Percentiles rank a stretch among this genome's conserved stretches.
These are phyloP conservation scores for Truncatella angustata DNA, from an alignment of 2,329 filamentous ascomycete species.

Conservation along the genomic window DNA sequence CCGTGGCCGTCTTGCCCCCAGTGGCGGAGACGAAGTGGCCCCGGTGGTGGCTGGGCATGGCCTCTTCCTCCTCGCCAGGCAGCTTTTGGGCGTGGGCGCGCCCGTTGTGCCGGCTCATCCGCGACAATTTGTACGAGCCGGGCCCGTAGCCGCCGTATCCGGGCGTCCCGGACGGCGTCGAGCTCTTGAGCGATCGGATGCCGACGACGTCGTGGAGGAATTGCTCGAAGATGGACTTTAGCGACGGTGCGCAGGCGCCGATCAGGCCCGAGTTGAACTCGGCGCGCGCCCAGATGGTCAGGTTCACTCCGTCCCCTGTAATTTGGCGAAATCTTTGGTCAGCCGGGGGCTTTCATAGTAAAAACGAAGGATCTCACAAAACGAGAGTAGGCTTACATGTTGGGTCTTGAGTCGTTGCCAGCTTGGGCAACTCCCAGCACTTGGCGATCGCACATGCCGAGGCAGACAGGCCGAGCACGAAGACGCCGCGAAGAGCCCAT, in stretches of 20 bases:
- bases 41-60: background rate
- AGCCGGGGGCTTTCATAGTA: too few relatives aligned
- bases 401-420: background rate
- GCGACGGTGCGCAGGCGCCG: background rate
- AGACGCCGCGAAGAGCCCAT: background rate
- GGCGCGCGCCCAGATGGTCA: background rate
- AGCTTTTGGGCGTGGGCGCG: background rate
- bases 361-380: background rate
- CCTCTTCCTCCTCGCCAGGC: background rate
- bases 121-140: background rate
- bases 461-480: background rate
- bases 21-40: background rate
- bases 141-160: background rate
- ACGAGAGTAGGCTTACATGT: background rate
- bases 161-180: background rate
- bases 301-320: background rate
- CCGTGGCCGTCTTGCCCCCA: background rate
- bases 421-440: constrained; percentile 1
- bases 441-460: background rate
- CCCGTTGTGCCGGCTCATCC: background rate
- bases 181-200: background rate
- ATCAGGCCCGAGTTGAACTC: background rate
- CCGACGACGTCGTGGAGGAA: background rate
- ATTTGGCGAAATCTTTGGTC: too few relatives aligned
- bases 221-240: background rate